These are phyloP conservation scores for Gaeumannomyces tritici DNA, from an alignment of 2,329 filamentous ascomycete species.

Conservation along the genomic window DNA sequence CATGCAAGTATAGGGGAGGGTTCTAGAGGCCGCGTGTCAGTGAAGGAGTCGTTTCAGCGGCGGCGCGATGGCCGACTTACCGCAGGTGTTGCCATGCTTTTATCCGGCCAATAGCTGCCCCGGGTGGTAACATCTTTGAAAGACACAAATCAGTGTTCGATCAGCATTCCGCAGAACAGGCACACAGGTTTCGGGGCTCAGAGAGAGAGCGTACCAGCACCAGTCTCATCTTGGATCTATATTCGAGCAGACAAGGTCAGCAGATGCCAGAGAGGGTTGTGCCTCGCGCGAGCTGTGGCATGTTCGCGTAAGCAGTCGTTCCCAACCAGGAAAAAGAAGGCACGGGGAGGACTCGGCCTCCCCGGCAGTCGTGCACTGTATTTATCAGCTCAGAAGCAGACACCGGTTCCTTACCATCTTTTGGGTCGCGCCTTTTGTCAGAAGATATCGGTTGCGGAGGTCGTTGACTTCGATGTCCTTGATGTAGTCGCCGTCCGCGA, in stretches of 20 bases:
- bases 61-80: slow-evolving; percentile 44
- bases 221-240: slow-evolving; percentile 99
- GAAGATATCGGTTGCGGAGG: slow-evolving; percentile 86
- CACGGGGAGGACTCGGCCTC: slow-evolving; percentile 6
- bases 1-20: slow-evolving; percentile 87
- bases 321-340: slow-evolving; percentile 33
- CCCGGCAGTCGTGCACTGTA: slow-evolving; percentile 7
- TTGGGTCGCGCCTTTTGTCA: slow-evolving; percentile 95
- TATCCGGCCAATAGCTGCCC: slow-evolving; percentile 94
- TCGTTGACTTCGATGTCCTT: slow-evolving; percentile 99
- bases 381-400: slow-evolving; percentile 9
- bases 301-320: slow-evolving; percentile 61
- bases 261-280: slow-evolving; percentile 71
- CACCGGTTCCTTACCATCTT: slow-evolving; percentile 77
- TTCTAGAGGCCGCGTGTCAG: no score
- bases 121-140: slow-evolving; percentile 94
- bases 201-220: slow-evolving; percentile 84
- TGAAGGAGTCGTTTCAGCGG: slow-evolving; percentile 10
- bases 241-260: slow-evolving; percentile 82
- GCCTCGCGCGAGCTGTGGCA: slow-evolving; percentile 47
- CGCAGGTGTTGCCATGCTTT: slow-evolving; percentile 88
- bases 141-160: slow-evolving; percentile 47
- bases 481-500: slow-evolving; percentile 94
- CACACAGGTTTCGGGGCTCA: slow-evolving; percentile 33
- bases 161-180: slow-evolving; percentile 37